Evolutionary conservation across 2,329 filamentous ascomycete species (phyloP).

Genomic region (Chalaropsis ovoidea): DNA sequence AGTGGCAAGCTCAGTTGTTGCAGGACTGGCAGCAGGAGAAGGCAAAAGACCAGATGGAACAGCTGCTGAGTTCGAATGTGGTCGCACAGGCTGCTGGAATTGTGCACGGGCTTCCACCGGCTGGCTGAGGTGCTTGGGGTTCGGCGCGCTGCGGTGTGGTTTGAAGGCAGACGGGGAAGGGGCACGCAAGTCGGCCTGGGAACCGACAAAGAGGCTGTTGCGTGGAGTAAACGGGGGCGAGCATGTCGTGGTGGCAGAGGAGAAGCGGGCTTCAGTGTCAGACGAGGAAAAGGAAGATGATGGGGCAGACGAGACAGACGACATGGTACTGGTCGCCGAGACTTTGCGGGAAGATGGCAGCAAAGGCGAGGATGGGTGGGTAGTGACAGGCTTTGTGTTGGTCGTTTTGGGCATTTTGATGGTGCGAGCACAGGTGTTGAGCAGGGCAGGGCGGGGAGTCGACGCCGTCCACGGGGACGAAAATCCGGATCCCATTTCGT

Average conservation of each 20-base stretch:
- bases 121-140: slow-evolving; percentile 21
- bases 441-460: neutral
- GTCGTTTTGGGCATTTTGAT: slow-evolving; percentile 1
- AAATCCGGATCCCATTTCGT: slow-evolving; percentile 8
- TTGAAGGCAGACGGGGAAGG: slow-evolving; percentile 15
- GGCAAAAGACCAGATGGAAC: neutral
- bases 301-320: slow-evolving; percentile 1
- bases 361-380: neutral
- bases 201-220: slow-evolving; percentile 11
- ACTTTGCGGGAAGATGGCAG: neutral
- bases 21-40: neutral
- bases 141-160: slow-evolving; percentile 15
- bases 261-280: neutral
- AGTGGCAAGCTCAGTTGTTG: slow-evolving; percentile 3
- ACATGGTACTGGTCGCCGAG: neutral
- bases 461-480: neutral
- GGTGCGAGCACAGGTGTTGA: neutral
- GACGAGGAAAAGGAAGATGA: neutral
- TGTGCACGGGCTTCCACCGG: slow-evolving; percentile 13
- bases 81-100: slow-evolving; percentile 6
- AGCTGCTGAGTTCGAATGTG: slow-evolving; percentile 13
- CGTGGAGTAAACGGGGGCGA: slow-evolving; percentile 2
- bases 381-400: neutral
- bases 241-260: neutral
- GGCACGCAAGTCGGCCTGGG: slow-evolving; percentile 18